Conservation (phyloP, 1,139 yeast species). For the Wickerhamomyces sp. region DNA sequence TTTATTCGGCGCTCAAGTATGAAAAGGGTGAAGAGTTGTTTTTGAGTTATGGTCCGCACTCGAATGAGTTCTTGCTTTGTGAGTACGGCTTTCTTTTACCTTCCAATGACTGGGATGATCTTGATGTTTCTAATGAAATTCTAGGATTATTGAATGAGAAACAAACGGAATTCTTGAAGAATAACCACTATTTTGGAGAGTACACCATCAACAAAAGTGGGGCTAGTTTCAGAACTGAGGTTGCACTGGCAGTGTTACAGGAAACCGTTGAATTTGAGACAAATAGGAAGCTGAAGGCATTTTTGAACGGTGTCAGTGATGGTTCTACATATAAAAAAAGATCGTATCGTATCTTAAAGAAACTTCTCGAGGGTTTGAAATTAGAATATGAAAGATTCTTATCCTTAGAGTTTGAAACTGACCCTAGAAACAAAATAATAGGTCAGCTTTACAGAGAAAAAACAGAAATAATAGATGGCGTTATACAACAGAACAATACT, state of each 20-base stretch:
- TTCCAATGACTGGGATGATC: conserved; percentile 60
- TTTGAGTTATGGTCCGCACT: conserved; percentile 84
- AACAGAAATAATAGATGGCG: conserved; percentile 19
- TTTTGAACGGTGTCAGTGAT: conserved; percentile 38
- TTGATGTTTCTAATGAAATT: conserved; percentile 53
- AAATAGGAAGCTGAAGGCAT: conserved; percentile 22
- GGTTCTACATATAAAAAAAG: conserved; percentile 36
- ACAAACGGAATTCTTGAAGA: conserved; percentile 43
- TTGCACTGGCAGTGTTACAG: conserved; percentile 64
- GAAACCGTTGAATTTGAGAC: conserved; percentile 30
- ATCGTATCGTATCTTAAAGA: conserved; percentile 28
- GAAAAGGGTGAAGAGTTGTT: conserved; percentile 51
- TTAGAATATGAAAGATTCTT: conserved; percentile 23
- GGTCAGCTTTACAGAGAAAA: conserved; percentile 16
- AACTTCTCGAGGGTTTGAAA: conserved; percentile 31
- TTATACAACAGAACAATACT: no score
- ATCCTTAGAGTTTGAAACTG: conserved; percentile 14
- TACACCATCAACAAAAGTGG: conserved; percentile 54
- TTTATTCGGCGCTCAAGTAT: conserved; percentile 36
- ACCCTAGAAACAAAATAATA: conserved; percentile 10
- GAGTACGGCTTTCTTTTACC: conserved; percentile 79
- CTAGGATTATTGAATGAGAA: conserved; percentile 31
- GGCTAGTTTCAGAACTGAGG: conserved; percentile 68
- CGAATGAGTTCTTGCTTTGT: conserved; percentile 70
- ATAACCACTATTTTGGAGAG: conserved; percentile 59